Conservation (phyloP, 148 eudicot species). For the Linanthus parryae region DNA sequence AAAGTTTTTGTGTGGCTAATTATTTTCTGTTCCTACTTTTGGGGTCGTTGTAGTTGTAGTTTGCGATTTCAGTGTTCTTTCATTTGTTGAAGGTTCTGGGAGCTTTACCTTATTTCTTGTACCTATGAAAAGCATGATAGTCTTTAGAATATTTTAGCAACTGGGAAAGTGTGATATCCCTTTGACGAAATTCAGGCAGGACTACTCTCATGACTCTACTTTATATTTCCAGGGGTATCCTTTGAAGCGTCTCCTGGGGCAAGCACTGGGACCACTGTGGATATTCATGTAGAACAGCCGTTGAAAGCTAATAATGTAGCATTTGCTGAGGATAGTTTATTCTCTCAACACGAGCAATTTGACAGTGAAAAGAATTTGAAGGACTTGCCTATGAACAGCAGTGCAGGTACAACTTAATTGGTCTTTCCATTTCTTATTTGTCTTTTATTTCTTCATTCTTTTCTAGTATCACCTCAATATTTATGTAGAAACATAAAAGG, state of each 20-base stretch:
- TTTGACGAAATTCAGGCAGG: background rate
- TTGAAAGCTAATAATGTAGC: slow-evolving; percentile 16
- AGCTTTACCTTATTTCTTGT: too few species aligned
- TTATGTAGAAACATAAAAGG: too few species aligned
- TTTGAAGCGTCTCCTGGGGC: slow-evolving; percentile 18
- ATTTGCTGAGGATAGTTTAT: slow-evolving; percentile 5
- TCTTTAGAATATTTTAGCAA: too few species aligned
- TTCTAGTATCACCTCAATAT: too few species aligned
- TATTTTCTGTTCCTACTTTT: too few species aligned
- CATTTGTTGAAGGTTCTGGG: too few species aligned
- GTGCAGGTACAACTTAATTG: slow-evolving; percentile 10
- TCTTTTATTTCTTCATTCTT: background rate
- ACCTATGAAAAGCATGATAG: too few species aligned
- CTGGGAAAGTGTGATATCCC: too few species aligned
- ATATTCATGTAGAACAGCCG: slow-evolving; percentile 17
- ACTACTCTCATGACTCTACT: background rate
- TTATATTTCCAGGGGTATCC: slow-evolving; percentile 9
- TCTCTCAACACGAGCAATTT: slow-evolving; percentile 15
- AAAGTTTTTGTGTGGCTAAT: too few species aligned
- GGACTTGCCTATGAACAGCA: slow-evolving; percentile 3
- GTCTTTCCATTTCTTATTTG: background rate
- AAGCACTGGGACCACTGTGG: slow-evolving; percentile 11
- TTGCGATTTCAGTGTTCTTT: too few species aligned
- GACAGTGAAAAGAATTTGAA: slow-evolving; percentile 5
- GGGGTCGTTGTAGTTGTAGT: too few species aligned